phyloP scores from a whole-genome alignment of 2,329 filamentous ascomycete genomes.

The Xylariaceae sp. region DNA sequence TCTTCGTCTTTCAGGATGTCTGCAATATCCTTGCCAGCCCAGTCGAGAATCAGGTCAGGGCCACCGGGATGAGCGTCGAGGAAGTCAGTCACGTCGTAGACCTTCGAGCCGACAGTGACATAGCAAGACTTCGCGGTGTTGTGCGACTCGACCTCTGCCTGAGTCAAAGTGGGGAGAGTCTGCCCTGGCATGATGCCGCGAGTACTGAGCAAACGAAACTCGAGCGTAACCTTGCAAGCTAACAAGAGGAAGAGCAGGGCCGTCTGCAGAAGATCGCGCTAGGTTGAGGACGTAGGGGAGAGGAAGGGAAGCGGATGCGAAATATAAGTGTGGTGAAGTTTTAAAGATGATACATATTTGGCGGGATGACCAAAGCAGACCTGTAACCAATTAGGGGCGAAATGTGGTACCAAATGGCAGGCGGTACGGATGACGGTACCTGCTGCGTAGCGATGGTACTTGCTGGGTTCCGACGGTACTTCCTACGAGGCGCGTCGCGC shows the following conservation, averaged over 20 bases:
- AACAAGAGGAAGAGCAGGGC: neutral
- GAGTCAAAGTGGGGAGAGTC: conserved; percentile 77
- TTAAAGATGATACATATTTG: neutral
- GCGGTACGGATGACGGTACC: neutral
- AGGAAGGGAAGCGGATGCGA: neutral
- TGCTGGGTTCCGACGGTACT: no score
- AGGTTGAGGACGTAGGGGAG: conserved; percentile 1
- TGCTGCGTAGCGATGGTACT: no score
- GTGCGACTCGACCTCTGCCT: conserved; percentile 74
- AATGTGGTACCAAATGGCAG: neutral
- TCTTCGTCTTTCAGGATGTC: conserved; percentile 75
- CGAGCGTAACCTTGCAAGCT: neutral
- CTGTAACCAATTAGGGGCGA: conserved; percentile 4
- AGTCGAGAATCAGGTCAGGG: conserved; percentile 79
- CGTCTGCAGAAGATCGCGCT: neutral
- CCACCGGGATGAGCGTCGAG: conserved; percentile 87
- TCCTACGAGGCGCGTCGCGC: no score
- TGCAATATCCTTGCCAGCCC: conserved; percentile 80
- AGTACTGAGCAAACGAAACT: neutral
- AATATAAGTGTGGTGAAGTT: conserved; percentile 2
- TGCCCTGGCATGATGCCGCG: conserved; percentile 64
- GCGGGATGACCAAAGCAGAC: conserved; percentile 1
- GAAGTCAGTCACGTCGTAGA: conserved; percentile 94
- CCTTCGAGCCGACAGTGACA: conserved; percentile 81
- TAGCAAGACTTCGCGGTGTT: conserved; percentile 81